A percentile compares a stretch with the other conserved stretches of the same genome.
These are phyloP conservation scores for Oryza meyeriana DNA, from an alignment of 176 grass and related monocot species.

Conservation along the genomic window DNA sequence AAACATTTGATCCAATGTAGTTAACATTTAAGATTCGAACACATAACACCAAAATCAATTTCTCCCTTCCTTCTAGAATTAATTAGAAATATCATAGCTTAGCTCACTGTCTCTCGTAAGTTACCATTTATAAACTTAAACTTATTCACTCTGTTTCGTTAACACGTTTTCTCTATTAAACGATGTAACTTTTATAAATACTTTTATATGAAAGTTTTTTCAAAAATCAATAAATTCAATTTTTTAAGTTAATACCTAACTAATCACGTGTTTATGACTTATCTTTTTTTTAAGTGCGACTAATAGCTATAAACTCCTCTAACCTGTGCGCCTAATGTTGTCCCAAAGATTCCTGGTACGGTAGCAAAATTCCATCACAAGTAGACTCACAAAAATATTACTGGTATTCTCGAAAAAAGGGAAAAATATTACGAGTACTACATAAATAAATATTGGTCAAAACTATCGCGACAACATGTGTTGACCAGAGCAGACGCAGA, in stretches of 20 bases:
- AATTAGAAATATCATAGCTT: not conserved
- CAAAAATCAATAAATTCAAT: too few relatives aligned
- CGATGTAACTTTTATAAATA: too few relatives aligned
- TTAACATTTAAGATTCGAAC: not conserved
- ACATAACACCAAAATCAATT: not conserved
- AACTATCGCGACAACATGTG: slow-evolving; percentile 25
- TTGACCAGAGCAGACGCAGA: not conserved
- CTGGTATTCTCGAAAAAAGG: not conserved
- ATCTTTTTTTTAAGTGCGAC: too few relatives aligned
- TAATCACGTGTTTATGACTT: too few relatives aligned
- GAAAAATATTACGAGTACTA: not conserved
- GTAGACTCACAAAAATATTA: not conserved
- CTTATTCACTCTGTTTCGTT: too few relatives aligned
- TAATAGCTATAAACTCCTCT: too few relatives aligned
- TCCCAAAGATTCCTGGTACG: not conserved
- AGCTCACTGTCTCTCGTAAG: not conserved
- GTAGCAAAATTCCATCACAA: not conserved
- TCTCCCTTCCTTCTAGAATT: not conserved
- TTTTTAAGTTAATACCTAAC: too few relatives aligned
- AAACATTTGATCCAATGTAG: too few relatives aligned
- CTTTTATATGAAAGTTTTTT: too few relatives aligned
- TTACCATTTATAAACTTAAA: too few relatives aligned
- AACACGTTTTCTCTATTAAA: too few relatives aligned
- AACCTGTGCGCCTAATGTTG: too few relatives aligned
- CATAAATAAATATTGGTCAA: not conserved